Percentiles rank a stretch among this genome's conserved stretches.
Evolutionary conservation across 345 rosid species (phyloP).

Genomic region (Eucalyptus fibrosa): DNA sequence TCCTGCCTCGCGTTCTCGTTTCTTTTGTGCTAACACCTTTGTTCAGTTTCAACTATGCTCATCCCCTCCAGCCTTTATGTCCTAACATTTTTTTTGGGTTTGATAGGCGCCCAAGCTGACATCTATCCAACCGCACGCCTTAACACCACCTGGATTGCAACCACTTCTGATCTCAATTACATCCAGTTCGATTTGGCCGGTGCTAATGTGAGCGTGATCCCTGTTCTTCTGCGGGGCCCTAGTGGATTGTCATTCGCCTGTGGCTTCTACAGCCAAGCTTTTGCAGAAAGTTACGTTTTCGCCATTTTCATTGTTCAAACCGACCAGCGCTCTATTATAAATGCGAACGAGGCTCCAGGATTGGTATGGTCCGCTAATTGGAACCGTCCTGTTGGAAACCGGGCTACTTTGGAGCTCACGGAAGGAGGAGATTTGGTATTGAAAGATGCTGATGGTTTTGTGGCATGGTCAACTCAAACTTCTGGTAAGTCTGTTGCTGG

Average conservation of each 20-base stretch:
- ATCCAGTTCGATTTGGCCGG: not conserved
- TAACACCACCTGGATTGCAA: not conserved
- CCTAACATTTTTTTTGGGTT: not conserved
- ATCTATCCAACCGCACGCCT: not conserved
- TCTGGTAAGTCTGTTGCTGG: not conserved
- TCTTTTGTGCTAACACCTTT: not conserved
- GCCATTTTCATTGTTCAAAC: not conserved
- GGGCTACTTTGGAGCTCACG: not conserved
- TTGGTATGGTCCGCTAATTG: not conserved
- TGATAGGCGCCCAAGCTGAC: not conserved
- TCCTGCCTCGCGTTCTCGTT: not conserved
- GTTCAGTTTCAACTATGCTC: no score
- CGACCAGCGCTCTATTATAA: not conserved
- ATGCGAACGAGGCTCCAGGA: not conserved
- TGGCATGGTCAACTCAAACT: not conserved
- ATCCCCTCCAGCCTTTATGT: not conserved
- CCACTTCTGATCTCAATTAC: not conserved
- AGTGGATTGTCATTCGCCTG: not conserved
- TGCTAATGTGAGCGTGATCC: not conserved
- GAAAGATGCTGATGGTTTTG: not conserved
- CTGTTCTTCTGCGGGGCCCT: not conserved
- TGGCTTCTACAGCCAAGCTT: not conserved
- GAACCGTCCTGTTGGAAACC: not conserved
- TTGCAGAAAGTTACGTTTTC: not conserved
- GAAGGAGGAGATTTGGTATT: no score